Base-by-base conservation (phyloP, 176 grass and related monocot species). In the Oryza coarctata region DNA sequence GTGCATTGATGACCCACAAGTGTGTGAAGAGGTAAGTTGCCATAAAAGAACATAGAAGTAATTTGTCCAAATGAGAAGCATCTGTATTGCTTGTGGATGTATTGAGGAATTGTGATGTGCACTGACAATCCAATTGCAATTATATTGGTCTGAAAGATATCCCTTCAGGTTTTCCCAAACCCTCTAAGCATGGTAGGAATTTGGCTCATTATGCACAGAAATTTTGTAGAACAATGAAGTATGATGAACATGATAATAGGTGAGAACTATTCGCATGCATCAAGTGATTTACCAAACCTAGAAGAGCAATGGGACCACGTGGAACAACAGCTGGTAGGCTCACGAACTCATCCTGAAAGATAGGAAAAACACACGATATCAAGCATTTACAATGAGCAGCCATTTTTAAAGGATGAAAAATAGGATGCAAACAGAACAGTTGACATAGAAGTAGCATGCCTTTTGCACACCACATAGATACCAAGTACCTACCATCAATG, bases 201-300 rank as follows among this genome's bases (percentile, higher is more conserved):
- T 52, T 77, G 32, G 4, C n/a, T 55, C 31, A 40, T 77, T 34
- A 18, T 38, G 11, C 25, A 40, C 6, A 71, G 34, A 65, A 64
- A 52, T 29, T 52, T 66, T 55, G 69, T 52, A 50, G 1, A 27
- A 65, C 40, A 61, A 66, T 34, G 14, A 88, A 26, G 27, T 63
- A 43, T 9, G 36, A 29, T 30, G 10, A n/a, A 45, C 20, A 82
- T 14, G 4, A 17, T 44, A 36, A 25, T 18, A 63, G 36, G 0
- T 31, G 77, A 62, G 12, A 69, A 55, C 38, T 63, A 44, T 65
- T 40, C 1, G 47, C 18, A 74, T 66, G 47, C 3, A 80, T 2
- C 2, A 78, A 80, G 43, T 82, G 35, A 62, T 83, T 93, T 95
- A 98, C 95, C 95, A 98, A 98, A 67, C 95, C 95, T 87, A 98